phyloP scores from a whole-genome alignment of 441 rosid species.

The Viola pubescens region DNA sequence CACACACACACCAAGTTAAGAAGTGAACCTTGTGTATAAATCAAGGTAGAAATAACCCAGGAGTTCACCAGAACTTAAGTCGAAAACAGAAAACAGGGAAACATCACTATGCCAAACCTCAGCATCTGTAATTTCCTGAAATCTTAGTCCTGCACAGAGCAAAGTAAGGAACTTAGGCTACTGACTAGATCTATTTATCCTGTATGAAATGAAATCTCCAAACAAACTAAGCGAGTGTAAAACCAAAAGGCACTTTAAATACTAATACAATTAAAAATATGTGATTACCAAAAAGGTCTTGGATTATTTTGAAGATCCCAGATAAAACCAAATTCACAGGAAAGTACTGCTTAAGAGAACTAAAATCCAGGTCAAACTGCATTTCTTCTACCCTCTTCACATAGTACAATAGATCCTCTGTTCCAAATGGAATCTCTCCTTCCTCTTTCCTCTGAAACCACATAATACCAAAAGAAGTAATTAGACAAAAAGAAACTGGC shows the following conservation, averaged over 20 bases:
- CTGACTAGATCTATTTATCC: slow-evolving; percentile 4
- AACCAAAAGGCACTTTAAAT: slow-evolving; percentile 10
- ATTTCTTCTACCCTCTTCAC: slow-evolving; percentile 67
- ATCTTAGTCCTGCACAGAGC: slow-evolving; percentile 53
- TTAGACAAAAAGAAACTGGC: slow-evolving; percentile 8
- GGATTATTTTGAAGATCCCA: slow-evolving; percentile 78
- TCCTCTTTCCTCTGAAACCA: slow-evolving; percentile 73
- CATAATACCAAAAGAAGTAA: slow-evolving; percentile 19
- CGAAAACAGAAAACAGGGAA: slow-evolving; percentile 61
- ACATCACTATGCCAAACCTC: slow-evolving; percentile 85
- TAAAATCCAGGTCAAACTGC: slow-evolving; percentile 80
- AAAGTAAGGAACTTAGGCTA: slow-evolving; percentile 5
- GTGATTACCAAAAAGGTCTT: slow-evolving; percentile 81
- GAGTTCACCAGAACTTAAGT: slow-evolving; percentile 70
- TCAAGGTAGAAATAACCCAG: slow-evolving; percentile 91
- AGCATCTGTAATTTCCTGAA: slow-evolving; percentile 58
- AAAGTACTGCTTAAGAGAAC: slow-evolving; percentile 67
- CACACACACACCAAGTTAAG: slow-evolving; percentile 10
- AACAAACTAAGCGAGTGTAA: slow-evolving; percentile 8
- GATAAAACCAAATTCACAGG: slow-evolving; percentile 78
- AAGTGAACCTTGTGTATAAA: slow-evolving; percentile 57
- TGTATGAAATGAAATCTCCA: slow-evolving; percentile 7
- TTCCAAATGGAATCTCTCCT: slow-evolving; percentile 77
- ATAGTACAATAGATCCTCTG: slow-evolving; percentile 79
- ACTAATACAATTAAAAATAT: background rate